Conservation (phyloP, 2,329 filamentous ascomycete species). For the Clonostachys chloroleuca region DNA sequence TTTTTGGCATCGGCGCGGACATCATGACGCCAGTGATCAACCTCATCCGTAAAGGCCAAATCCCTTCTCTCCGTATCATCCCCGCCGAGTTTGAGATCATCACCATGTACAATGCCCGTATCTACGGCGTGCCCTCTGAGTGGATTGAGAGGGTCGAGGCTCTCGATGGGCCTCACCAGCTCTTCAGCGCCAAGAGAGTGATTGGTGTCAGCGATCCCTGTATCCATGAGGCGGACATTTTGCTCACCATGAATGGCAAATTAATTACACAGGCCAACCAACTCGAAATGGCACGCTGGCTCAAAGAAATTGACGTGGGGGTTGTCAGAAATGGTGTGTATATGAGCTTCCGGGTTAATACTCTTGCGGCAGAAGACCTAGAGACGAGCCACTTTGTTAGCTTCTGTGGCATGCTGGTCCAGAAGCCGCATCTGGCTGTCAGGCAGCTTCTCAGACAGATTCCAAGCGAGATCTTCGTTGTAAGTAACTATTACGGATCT, state of each 20-base stretch:
- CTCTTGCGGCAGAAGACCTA: conserved; percentile 82
- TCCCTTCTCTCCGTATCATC: conserved; percentile 81
- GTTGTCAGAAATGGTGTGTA: conserved; percentile 84
- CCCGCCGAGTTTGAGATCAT: conserved; percentile 94
- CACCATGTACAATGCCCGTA: conserved; percentile 92
- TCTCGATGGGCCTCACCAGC: conserved; percentile 84
- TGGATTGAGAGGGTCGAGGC: conserved; percentile 90
- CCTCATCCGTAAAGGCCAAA: conserved; percentile 74
- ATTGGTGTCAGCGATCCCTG: conserved; percentile 50
- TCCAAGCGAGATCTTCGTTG: conserved; percentile 95
- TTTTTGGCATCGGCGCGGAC: conserved; percentile 85
- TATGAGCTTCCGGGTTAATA: conserved; percentile 72
- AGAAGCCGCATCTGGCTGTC: conserved; percentile 92
- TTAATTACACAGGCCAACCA: conserved; percentile 91
- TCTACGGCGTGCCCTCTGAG: conserved; percentile 94
- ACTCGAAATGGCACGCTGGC: conserved; percentile 93
- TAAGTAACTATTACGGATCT: conserved; percentile 76
- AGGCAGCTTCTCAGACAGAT: conserved; percentile 96
- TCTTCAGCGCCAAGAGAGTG: conserved; percentile 96
- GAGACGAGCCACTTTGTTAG: conserved; percentile 90
- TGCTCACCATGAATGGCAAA: conserved; percentile 85
- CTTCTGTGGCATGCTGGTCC: conserved; percentile 92
- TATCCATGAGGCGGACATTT: conserved; percentile 79
- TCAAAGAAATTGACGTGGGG: conserved; percentile 76
- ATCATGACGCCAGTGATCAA: conserved; percentile 84